Evolutionary conservation across 2,329 filamentous ascomycete species (phyloP), one percentile per base, ranked within the genome.

Genomic region (Cadophora gregata): DNA sequence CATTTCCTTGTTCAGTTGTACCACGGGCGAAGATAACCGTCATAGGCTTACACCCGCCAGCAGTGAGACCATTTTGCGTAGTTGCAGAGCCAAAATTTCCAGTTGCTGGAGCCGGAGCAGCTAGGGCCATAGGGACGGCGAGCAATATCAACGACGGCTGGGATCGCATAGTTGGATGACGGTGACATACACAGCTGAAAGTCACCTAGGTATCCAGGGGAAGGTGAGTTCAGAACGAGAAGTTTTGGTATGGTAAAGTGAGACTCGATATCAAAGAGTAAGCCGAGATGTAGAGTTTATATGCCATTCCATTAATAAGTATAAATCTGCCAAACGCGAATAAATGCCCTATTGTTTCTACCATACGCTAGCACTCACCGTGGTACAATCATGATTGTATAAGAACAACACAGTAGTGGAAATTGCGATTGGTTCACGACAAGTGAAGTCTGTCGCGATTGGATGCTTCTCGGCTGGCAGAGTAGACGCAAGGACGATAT

Each of bases 21-120:
- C 85, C 85, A 21, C 85, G 81, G n/a, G 85, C 85, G 70, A 84
- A 87, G 71, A 88, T 82, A 61, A 87, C 75, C 10, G 84, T 86
- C 68, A 84, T 79, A 29, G 78, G 72, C 33, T 80, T 81, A 75
- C 82, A 84, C 51, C 64, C 71, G n/a, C 75, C 76, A 38, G 72
- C 65, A 27, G 68, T 62, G 25, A 75, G 64, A 38, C 71, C 74
- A 62, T 75, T 74, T 56, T 69, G 62, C n/a, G 64, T 68, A 19
- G 58, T 59, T 14, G 66, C 63, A n/a, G 67, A 45, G 63, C 55
- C 19, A 9, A 38, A 38, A 53, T 56, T 47, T 1, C 27, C 48
- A n/a, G 56, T 25, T 27, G 36, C 59, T 31, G 53, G 59, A 19
- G 65, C 47, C 14, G 31, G 50, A 9, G 38, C 29, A 51, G 58